These are phyloP conservation scores for Xylaria arbuscula DNA, from an alignment of 2,329 filamentous ascomycete genomes.

Conservation along the genomic window DNA sequence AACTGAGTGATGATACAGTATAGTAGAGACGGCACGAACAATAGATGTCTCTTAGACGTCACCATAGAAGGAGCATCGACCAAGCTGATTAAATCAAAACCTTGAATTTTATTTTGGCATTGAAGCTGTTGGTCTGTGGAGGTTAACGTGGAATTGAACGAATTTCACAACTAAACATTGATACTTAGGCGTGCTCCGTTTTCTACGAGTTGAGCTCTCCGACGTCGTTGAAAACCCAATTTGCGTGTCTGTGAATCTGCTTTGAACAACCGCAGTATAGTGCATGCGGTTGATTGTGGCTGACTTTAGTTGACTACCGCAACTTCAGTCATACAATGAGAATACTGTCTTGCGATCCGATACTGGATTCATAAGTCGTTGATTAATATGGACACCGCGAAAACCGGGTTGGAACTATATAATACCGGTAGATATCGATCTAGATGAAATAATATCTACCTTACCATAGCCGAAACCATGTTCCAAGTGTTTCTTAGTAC, in stretches of 20 bases:
- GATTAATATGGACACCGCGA: too few relatives aligned
- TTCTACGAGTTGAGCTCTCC: background rate
- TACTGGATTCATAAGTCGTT: too few relatives aligned
- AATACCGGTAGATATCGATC: too few relatives aligned
- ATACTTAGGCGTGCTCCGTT: background rate
- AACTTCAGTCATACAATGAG: too few relatives aligned
- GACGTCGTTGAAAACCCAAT: background rate
- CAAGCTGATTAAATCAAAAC: conserved; percentile 13
- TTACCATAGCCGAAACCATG: too few relatives aligned
- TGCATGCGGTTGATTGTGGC: background rate
- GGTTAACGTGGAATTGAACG: background rate
- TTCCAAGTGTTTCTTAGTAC: too few relatives aligned
- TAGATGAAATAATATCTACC: too few relatives aligned
- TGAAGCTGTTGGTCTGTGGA: background rate
- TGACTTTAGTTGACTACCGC: too few relatives aligned
- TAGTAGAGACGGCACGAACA: background rate
- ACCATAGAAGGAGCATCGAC: conserved; percentile 18
- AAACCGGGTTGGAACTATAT: too few relatives aligned
- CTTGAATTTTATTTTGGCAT: conserved; percentile 11
- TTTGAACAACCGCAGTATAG: background rate
- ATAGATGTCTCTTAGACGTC: conserved; percentile 13
- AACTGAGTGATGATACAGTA: background rate
- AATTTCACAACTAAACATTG: background rate
- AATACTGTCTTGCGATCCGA: too few relatives aligned
- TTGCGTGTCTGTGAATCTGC: background rate